Evolutionary conservation across 495 filamentous ascomycete genomes (phyloP), one percentile per base, ranked within the genome.

Genomic region (Durotheca rogersii): DNA sequence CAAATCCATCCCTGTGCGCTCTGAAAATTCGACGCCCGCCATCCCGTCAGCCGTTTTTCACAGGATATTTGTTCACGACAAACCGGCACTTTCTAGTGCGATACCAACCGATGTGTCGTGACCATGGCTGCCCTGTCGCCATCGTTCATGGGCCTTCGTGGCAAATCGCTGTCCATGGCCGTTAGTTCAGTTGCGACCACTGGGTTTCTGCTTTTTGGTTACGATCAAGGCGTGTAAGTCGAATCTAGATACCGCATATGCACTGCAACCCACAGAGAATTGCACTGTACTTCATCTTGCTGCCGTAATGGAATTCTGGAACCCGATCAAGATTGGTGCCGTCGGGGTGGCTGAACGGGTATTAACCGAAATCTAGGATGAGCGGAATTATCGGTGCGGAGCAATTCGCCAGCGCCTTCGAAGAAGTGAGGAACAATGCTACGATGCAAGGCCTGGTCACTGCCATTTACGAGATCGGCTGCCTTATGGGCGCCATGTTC

Each of bases 381-480:
- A 82, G 78, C 53, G 88, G 88, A 42, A 91, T 93, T 58, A 90
- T 92, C 52, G 83, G 81, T 33, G 81, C 87, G 0, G 69, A 74
- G 0, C 78, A 80, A 7, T 94, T 94, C 72, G 84, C 83, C 66
- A 56, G 79, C 19, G 73, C 83, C 11, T 89, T 92, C 60, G 79
- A 80, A 9, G 82, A 82, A 32, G 87, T 85, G 1, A 75, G 75
- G 39, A 69, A 75, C 54, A 73, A 89, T 58, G 69, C 81, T 4
- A 84, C 82, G 1, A 88, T 89, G 81, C 86, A 91, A 64, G 88
- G 86, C 20, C 72, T 87, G 14, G 85, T 92, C 10, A 92, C 88
- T 2, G 86, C 88, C 2, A 87, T 94, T 33, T 93, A 91, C 62
- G 87, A 91, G 58, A 76, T 91, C 29, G 88, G 86, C 16, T 91